Conservation (phyloP, 148 eudicot species). For the Spergularia marina region DNA sequence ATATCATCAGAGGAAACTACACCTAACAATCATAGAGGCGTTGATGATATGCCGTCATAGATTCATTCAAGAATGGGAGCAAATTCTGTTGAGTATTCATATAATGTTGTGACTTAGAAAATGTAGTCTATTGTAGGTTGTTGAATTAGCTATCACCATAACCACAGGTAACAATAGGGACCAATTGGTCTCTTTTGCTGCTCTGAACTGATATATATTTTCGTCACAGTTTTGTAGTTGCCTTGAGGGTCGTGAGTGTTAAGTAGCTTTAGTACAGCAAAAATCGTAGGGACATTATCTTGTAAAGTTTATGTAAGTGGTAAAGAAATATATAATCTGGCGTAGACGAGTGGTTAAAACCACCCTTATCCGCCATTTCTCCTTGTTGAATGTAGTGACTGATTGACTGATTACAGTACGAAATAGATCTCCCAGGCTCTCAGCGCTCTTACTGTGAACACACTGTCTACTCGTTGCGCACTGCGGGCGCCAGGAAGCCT, state of each 20-base stretch:
- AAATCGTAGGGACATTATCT: slow-evolving; percentile 7
- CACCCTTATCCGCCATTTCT: slow-evolving; percentile 6
- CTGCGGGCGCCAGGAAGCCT: too few species aligned
- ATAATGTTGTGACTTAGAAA: slow-evolving; percentile 30
- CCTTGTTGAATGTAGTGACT: background rate
- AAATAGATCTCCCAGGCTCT: too few species aligned
- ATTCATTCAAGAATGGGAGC: background rate
- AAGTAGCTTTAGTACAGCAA: slow-evolving; percentile 27
- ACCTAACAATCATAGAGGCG: slow-evolving; percentile 36
- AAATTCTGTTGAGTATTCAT: background rate
- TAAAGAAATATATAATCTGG: slow-evolving; percentile 27
- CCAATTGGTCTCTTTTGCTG: slow-evolving; percentile 26
- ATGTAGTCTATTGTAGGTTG: slow-evolving; percentile 17
- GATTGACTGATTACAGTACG: too few species aligned
- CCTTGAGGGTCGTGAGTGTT: slow-evolving; percentile 21
- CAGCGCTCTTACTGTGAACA: too few species aligned
- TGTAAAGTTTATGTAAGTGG: slow-evolving; percentile 32
- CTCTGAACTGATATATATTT: slow-evolving; percentile 16
- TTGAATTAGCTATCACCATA: slow-evolving; percentile 16
- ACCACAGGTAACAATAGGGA: slow-evolving; percentile 24
- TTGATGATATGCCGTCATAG: slow-evolving; percentile 19
- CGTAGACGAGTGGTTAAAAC: slow-evolving; percentile 24
- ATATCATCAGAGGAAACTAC: slow-evolving; percentile 53
- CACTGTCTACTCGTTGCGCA: too few species aligned
- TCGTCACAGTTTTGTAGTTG: slow-evolving; percentile 42